Evolutionary conservation across 306 rosid genomes (phyloP).

Genomic region (Lathyrus oleraceus): DNA sequence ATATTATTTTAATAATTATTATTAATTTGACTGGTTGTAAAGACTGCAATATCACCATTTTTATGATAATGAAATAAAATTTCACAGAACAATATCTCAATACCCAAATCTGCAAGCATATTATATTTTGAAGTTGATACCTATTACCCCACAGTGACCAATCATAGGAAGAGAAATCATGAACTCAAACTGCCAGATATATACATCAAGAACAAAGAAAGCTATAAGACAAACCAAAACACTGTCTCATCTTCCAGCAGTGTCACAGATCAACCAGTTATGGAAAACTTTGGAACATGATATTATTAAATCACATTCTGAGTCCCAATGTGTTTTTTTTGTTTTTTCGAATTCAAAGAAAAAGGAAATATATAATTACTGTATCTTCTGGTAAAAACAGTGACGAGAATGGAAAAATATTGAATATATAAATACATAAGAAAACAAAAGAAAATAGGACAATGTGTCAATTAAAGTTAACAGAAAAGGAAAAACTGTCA

Average conservation of each 20-base stretch:
- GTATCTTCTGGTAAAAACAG: not conserved
- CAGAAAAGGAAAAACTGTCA: conserved; percentile 26
- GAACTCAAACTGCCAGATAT: conserved; percentile 29
- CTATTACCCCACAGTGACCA: conserved; percentile 34
- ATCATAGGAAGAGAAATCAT: conserved; percentile 43
- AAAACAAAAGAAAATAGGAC: conserved; percentile 26
- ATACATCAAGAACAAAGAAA: conserved; percentile 28
- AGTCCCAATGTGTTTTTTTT: conserved; percentile 42
- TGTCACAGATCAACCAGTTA: conserved; percentile 34
- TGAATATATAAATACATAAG: not conserved
- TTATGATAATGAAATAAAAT: not conserved
- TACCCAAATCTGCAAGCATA: conserved; percentile 36
- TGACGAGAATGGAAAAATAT: conserved; percentile 8
- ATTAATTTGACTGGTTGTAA: not conserved
- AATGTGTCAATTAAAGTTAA: conserved; percentile 26
- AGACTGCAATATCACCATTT: conserved; percentile 11
- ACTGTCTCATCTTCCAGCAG: conserved; percentile 40
- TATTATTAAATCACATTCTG: conserved; percentile 29
- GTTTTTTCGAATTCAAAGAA: not conserved
- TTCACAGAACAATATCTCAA: not conserved
- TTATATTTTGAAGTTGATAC: conserved; percentile 22
- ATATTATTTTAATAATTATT: no score
- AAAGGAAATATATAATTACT: not conserved
- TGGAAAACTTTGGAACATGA: conserved; percentile 38
- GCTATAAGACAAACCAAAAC: conserved; percentile 37